These are phyloP conservation scores for Astrephomene gubernaculifera DNA, from an alignment of 139 green algal species.

Conservation along the genomic window DNA sequence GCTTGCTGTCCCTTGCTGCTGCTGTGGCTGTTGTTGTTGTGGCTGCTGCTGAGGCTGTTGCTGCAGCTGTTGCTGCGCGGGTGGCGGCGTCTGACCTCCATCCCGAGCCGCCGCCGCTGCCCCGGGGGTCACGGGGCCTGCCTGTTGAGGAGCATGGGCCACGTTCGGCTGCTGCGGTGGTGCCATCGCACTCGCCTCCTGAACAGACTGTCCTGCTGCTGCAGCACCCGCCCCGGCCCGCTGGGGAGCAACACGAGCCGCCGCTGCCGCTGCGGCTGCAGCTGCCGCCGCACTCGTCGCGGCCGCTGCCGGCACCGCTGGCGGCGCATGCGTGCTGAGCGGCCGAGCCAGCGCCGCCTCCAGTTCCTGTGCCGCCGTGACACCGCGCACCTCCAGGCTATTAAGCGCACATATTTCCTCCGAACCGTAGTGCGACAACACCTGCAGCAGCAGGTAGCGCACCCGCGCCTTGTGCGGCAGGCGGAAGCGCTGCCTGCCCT, in stretches of 20 bases:
- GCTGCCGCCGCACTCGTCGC: background rate
- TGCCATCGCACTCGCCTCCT: background rate
- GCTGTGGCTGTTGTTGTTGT: background rate
- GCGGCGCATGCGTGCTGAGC: background rate
- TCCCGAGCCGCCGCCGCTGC: background rate
- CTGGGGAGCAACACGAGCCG: background rate
- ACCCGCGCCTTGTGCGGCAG: slow-evolving; percentile 50
- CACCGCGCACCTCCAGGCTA: slow-evolving; percentile 75
- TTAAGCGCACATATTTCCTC: slow-evolving; percentile 94
- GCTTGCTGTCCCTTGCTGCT: background rate
- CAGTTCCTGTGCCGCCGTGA: slow-evolving; percentile 86
- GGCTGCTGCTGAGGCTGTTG: background rate
- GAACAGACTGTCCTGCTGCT: background rate
- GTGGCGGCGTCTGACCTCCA: no score
- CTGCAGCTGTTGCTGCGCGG: slow-evolving; percentile 10
- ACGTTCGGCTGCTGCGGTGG: background rate
- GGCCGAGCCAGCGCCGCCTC: slow-evolving; percentile 76
- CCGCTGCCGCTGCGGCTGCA: background rate
- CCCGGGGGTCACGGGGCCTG: background rate
- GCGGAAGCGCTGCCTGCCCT: slow-evolving; percentile 80
- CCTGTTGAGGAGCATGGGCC: background rate
- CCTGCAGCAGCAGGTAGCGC: slow-evolving; percentile 81
- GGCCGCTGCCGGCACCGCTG: background rate
- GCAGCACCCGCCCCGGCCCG: background rate
- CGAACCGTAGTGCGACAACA: slow-evolving; percentile 77